phyloP scores from a whole-genome alignment of 208 protist species.

The Leishmania guyanensis region DNA sequence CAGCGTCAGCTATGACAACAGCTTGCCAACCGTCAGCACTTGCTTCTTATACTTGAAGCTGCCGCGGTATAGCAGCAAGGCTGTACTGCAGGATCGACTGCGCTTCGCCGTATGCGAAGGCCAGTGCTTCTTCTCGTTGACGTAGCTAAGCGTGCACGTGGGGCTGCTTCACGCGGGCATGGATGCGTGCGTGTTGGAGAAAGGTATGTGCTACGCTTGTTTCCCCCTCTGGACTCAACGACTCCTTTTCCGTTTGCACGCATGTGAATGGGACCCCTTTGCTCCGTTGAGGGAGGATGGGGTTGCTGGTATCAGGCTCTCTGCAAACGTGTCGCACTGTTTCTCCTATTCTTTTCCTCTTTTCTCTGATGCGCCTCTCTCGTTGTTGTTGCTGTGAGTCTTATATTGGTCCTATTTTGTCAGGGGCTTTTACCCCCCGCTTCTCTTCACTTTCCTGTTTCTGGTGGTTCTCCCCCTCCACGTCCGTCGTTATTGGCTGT shows the following conservation, averaged over 20 bases:
- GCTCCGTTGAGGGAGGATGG: background rate
- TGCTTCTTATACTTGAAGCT: slow-evolving; percentile 97
- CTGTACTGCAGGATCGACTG: slow-evolving; percentile 70
- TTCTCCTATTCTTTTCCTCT: background rate
- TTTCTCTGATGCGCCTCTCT: background rate
- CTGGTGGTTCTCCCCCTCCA: background rate
- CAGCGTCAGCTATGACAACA: slow-evolving; percentile 15
- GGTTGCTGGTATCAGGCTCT: background rate
- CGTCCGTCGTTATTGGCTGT: background rate
- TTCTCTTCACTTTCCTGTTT: background rate
- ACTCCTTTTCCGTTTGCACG: background rate
- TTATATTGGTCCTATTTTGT: background rate
- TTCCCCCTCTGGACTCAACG: background rate
- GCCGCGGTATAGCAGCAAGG: slow-evolving; percentile 88
- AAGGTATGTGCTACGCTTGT: background rate
- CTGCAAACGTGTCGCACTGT: background rate
- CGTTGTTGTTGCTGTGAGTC: background rate
- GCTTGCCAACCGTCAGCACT: slow-evolving; percentile 95
- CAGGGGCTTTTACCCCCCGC: background rate
- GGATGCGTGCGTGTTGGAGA: background rate
- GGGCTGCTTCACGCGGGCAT: background rate
- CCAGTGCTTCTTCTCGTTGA: slow-evolving; percentile 70
- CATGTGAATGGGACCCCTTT: background rate
- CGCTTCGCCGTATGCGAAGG: slow-evolving; percentile 72
- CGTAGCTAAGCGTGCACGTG: slow-evolving; percentile 22